Percentiles rank a stretch among this genome's conserved stretches.
These are phyloP conservation scores for Sporisorium sorghi DNA, from an alignment of 1,284 basidiomycete species.

Conservation along the genomic window DNA sequence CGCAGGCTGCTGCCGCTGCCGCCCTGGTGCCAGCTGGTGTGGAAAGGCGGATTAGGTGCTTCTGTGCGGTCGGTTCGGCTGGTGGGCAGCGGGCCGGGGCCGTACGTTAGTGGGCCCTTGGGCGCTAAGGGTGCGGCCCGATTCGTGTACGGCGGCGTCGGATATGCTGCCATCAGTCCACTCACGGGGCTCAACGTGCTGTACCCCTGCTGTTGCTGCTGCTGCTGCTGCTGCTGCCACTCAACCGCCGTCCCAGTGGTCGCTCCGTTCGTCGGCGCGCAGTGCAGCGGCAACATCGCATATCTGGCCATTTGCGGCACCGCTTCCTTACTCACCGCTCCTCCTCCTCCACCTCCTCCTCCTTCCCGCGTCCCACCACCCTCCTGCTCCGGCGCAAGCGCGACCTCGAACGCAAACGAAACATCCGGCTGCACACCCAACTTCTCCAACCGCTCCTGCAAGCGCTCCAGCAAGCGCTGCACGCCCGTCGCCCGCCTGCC, in stretches of 20 bases:
- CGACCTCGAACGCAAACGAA: constrained; percentile 23
- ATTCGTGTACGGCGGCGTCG: neutral
- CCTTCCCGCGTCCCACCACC: neutral
- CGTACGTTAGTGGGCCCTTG: neutral
- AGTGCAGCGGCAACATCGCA: neutral
- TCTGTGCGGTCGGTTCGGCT: neutral
- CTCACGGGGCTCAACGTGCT: too few species aligned
- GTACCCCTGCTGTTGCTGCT: too few species aligned
- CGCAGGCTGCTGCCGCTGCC: neutral
- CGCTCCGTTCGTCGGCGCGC: neutral
- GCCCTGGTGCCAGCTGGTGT: neutral
- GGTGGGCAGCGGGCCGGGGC: constrained; percentile 3
- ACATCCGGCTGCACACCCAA: constrained; percentile 21
- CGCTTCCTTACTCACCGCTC: neutral
- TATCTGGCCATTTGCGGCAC: neutral
- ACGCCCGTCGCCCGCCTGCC: constrained; percentile 4
- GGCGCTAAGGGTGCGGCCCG: neutral
- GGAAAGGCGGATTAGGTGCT: neutral
- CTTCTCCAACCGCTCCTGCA: constrained; percentile 9
- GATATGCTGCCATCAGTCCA: neutral
- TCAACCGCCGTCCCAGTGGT: neutral
- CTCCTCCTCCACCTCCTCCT: neutral
- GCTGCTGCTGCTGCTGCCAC: neutral
- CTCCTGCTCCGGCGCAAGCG: neutral
- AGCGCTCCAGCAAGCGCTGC: neutral